Conservation (phyloP, 768 basidiomycete genomes). For the Pleurotus tuber-regium region DNA sequence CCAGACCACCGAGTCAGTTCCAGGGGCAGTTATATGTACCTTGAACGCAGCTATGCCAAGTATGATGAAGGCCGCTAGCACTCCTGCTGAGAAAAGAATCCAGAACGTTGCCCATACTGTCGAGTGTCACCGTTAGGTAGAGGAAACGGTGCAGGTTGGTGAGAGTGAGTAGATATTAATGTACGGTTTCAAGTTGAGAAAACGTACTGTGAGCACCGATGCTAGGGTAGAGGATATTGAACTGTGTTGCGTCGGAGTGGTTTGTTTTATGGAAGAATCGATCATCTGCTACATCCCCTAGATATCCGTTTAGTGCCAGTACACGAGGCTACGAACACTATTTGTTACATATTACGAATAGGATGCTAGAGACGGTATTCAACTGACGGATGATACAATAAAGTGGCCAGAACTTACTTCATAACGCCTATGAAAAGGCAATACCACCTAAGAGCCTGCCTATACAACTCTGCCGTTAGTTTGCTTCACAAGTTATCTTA, state of each 20-base stretch:
- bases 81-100: conserved; percentile 76
- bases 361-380: conserved; percentile 44
- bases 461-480: conserved; percentile 26
- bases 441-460: conserved; percentile 81
- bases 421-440: conserved; percentile 81
- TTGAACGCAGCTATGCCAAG: conserved; percentile 85
- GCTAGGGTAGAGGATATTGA: conserved; percentile 67
- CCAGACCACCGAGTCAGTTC: conserved; percentile 9
- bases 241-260: conserved; percentile 92
- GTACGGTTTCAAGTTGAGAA: too few relatives aligned
- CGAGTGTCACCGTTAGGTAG: neutral
- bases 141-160: neutral
- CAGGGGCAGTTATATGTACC: conserved; percentile 32
- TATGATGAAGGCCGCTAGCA: conserved; percentile 75
- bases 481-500: conserved; percentile 3
- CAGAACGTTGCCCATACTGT: conserved; percentile 85
- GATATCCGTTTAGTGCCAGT: neutral
- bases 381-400: neutral
- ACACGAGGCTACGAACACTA: neutral
- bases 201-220: conserved; percentile 70
- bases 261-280: conserved; percentile 93
- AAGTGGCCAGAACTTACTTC: conserved; percentile 52
- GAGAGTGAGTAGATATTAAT: too few relatives aligned
- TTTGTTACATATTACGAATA: conserved; percentile 83
- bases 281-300: conserved; percentile 94